Base-by-base conservation (phyloP, 495 filamentous ascomycete genomes). In the Saxispiralis lemnorum region DNA sequence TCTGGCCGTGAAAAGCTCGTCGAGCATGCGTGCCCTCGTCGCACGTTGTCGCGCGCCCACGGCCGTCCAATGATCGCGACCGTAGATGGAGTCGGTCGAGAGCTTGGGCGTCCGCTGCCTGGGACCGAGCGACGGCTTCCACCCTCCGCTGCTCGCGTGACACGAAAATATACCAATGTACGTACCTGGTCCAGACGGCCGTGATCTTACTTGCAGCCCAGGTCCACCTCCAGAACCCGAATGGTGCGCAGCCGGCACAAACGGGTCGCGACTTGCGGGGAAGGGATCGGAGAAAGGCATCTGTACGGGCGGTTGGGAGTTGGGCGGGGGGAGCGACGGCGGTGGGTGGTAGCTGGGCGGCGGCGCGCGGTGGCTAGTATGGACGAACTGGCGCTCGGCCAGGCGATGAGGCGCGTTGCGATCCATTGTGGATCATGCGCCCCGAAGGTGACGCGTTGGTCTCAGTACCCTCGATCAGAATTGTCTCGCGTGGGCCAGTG, bases 261-360 rank as follows among this genome's bases (percentile, higher is more conserved):
- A 64, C 1, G 61, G 61, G 33, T 64, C 61, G 43, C 54, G 48
- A 7, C 43, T 52, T 36, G 36, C 52, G 1, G 45, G 53, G 43
- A 63, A 64, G n/a, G 60, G 61, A 42, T 62, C 61, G 38, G 51
- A 42, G 51, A 55, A 59, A 21, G 59, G 59, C 13, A 58, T 49
- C 43, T 61, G 57, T 24, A 59, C 47, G 1, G 60, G 58, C 37
- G 56, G 53, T 49, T 61, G 60, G 20, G 59, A 48, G 33, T 43
- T 46, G 3, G 52, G 21, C 43, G 47, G 40, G 53, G 56, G 47
- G 43, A 18, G 33, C 45, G 10, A 12, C 37, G 40, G 38, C 42
- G 24, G 34, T 7, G 53, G 36, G 24, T 53, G 52, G 13, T 56
- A 38, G 4, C 42, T 10, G 12, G 56, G 44, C 53, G 31, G 42